Evolutionary conservation across 495 filamentous ascomycete species (phyloP).

Genomic region (Aspergillus bridgeri): DNA sequence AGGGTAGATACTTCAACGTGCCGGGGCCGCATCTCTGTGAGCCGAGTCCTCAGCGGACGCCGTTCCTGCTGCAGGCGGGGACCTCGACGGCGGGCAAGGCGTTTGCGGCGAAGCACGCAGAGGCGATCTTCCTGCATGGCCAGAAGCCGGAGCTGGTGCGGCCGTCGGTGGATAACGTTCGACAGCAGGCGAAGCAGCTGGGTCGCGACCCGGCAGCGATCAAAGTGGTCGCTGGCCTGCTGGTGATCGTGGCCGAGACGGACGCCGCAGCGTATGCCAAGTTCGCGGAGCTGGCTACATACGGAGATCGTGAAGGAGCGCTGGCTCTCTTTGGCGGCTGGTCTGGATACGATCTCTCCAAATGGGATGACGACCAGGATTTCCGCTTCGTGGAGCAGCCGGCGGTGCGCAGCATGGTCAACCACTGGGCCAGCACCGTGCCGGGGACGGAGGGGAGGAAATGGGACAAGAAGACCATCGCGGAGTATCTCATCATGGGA

Average conservation of each 20-base stretch:
- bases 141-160: constrained; percentile 45
- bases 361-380: constrained; percentile 50
- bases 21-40: constrained; percentile 64
- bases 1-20: constrained; percentile 62
- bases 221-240: constrained; percentile 51
- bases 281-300: constrained; percentile 43
- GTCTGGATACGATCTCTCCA: constrained; percentile 51
- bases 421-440: constrained; percentile 38
- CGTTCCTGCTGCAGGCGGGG: constrained; percentile 62
- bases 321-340: constrained; percentile 54
- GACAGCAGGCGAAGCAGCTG: constrained; percentile 37
- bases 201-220: constrained; percentile 47
- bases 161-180: constrained; percentile 46
- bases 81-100: constrained; percentile 58
- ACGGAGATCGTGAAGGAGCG: constrained; percentile 49
- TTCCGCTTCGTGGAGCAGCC: constrained; percentile 58
- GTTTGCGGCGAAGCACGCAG: constrained; percentile 60
- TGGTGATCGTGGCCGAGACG: constrained; percentile 50
- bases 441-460: constrained; percentile 42
- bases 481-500: constrained; percentile 58
- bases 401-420: constrained; percentile 46
- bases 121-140: constrained; percentile 50
- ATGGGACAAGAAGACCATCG: constrained; percentile 63
- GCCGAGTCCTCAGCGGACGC: constrained; percentile 64
- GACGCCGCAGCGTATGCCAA: constrained; percentile 52